Evolutionary conservation across 805 yeast genomes (phyloP).

Genomic region (Saturnispora galanensis): DNA sequence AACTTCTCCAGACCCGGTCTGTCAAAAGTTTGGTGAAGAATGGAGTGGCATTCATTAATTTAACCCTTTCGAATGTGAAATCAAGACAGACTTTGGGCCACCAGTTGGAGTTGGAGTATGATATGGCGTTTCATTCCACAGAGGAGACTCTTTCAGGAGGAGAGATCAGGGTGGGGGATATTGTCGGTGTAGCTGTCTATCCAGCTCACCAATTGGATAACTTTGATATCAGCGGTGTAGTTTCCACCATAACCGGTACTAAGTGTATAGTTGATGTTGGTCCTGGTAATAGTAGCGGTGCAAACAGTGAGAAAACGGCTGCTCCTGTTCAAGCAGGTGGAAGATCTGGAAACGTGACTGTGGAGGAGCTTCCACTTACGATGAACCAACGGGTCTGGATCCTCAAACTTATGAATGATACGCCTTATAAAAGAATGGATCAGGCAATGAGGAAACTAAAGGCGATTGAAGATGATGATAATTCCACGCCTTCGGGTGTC

Average conservation of each 20-base stretch:
- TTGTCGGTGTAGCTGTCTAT: constrained; percentile 49
- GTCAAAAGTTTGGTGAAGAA: constrained; percentile 56
- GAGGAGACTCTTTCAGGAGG: constrained; percentile 10
- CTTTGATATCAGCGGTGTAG: constrained; percentile 48
- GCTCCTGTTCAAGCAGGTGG: constrained; percentile 1
- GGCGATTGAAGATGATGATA: constrained; percentile 30
- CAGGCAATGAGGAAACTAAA: constrained; percentile 59
- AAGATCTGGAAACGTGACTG: constrained; percentile 1
- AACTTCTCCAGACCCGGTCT: constrained; percentile 35
- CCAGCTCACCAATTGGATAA: constrained; percentile 3
- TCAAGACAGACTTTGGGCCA: constrained; percentile 65
- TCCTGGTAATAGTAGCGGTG: too few species aligned
- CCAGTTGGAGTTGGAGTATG: constrained; percentile 45
- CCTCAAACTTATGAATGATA: constrained; percentile 54
- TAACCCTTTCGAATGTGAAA: constrained; percentile 48
- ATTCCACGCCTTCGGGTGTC: constrained; percentile 25
- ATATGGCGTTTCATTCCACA: constrained; percentile 24
- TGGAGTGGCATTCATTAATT: constrained; percentile 70
- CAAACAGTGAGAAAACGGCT: background rate
- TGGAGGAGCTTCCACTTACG: background rate
- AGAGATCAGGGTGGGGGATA: constrained; percentile 44
- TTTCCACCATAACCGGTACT: constrained; percentile 40
- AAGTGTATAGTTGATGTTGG: constrained; percentile 49
- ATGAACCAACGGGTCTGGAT: constrained; percentile 42
- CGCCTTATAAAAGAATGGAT: constrained; percentile 71